A percentile compares a stretch with the other conserved stretches of the same genome.
These are phyloP conservation scores for Lachancea mirantina DNA, from an alignment of 805 yeast genomes.

Conservation along the genomic window DNA sequence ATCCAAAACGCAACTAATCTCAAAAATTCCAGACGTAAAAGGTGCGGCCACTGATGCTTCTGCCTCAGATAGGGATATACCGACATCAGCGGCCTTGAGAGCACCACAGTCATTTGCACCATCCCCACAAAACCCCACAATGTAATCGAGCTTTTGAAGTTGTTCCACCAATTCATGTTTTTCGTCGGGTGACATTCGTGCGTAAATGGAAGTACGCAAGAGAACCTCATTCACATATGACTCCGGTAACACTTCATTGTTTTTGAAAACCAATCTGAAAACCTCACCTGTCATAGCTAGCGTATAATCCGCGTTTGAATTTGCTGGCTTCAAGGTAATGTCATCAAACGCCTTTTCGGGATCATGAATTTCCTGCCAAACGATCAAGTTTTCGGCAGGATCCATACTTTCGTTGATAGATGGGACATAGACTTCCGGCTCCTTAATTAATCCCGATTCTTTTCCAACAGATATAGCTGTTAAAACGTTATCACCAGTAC, in stretches of 20 bases:
- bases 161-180: conserved; percentile 92
- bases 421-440: conserved; percentile 56
- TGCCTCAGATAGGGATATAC: conserved; percentile 91
- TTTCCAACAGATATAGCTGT: conserved; percentile 92
- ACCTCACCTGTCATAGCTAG: conserved; percentile 92
- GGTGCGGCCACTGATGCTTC: conserved; percentile 99
- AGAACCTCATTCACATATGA: conserved; percentile 50
- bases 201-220: conserved; percentile 70
- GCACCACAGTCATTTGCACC: conserved; percentile 99
- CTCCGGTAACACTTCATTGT: conserved; percentile 28
- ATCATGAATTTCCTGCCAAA: conserved; percentile 67
- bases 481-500: conserved; percentile 93
- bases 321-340: conserved; percentile 47
- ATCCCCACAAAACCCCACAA: conserved; percentile 97
- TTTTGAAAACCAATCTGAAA: conserved; percentile 64
- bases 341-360: conserved; percentile 54
- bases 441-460: conserved; percentile 64
- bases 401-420: conserved; percentile 35
- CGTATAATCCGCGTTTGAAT: conserved; percentile 40
- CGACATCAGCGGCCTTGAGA: conserved; percentile 94
- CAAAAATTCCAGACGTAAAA: conserved; percentile 83
- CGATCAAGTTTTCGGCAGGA: conserved; percentile 26
- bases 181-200: conserved; percentile 99
- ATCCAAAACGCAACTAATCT: conserved; percentile 85
- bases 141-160: conserved; percentile 76